Percentiles rank a stretch among this genome's conserved stretches.
Evolutionary conservation across 2,329 filamentous ascomycete genomes (phyloP).

Genomic region (Exophiala sp.): DNA sequence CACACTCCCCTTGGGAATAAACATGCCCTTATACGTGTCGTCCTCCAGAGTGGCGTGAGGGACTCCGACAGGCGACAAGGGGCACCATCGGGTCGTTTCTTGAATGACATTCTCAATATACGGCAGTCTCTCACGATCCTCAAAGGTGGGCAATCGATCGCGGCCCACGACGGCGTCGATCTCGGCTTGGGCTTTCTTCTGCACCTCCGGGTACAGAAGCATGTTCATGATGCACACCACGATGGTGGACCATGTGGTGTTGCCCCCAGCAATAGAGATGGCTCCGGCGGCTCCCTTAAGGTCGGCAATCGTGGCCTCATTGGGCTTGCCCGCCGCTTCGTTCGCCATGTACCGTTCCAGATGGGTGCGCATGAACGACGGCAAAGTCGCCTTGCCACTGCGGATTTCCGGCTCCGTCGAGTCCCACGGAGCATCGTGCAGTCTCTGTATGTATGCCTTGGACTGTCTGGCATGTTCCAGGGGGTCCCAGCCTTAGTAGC

Average conservation of each 20-base stretch:
- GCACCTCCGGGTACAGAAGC: slow-evolving; percentile 44
- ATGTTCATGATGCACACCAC: slow-evolving; percentile 47
- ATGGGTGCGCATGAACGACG: slow-evolving; percentile 14
- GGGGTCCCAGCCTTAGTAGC: background rate
- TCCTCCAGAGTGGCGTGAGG: slow-evolving; percentile 47
- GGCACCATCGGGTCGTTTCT: slow-evolving; percentile 44
- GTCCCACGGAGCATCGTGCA: slow-evolving; percentile 43
- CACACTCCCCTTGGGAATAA: slow-evolving; percentile 45
- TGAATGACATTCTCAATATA: slow-evolving; percentile 47
- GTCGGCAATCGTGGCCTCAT: slow-evolving; percentile 35
- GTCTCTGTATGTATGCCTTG: slow-evolving; percentile 34
- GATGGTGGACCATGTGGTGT: slow-evolving; percentile 37
- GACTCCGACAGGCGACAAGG: slow-evolving; percentile 32
- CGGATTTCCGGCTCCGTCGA: slow-evolving; percentile 8
- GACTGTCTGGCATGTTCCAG: slow-evolving; percentile 29
- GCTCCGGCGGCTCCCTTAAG: slow-evolving; percentile 48
- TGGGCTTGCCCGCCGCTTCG: slow-evolving; percentile 26
- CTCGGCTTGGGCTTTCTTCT: slow-evolving; percentile 43
- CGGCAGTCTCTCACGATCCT: slow-evolving; percentile 37
- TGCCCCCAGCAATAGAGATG: slow-evolving; percentile 32
- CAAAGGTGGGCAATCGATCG: slow-evolving; percentile 43
- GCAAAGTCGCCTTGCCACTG: background rate
- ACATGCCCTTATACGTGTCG: slow-evolving; percentile 46
- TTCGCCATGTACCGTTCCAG: slow-evolving; percentile 8
- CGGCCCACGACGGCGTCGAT: slow-evolving; percentile 48